Evolutionary conservation across 176 grass and related monocot species (phyloP), one percentile per base, ranked within the genome.

Genomic region (Stipa capillata): DNA sequence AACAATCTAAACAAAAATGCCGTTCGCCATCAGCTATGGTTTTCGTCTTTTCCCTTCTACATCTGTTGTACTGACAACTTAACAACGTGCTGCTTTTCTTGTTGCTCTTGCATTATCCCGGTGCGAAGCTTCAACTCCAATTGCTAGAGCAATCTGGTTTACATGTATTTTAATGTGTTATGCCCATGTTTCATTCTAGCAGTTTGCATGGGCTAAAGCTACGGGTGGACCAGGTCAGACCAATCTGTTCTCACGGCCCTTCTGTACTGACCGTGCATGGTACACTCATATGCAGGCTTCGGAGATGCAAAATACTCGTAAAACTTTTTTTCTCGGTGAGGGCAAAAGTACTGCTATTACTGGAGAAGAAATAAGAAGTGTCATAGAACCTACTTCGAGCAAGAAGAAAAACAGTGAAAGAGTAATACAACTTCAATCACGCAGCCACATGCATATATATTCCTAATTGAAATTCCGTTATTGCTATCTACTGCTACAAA

Each of bases 401-500:
- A 11, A 20, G 20, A 7, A 17, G 35, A 35, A 7, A 62, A 62
- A 34, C 17, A 3, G 20, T 35, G 32, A 27, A 41, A 66, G 35
- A 65, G 62, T 40, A 37, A 8, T 37, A 14, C 13, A 72, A 1
- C 25, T 29, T 66, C 69, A 51, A 50, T 50, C 41, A 40, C 11
- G n/a, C 27, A 70, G 52, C 35, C 21, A 6, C 75, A 35, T 51
- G 35, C 34, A 48, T 6, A 79, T 51, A 44, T 70, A 61, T 54
- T 18, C 2, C 7, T 23, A 63, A 44, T 43, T 33, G 40, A 59
- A 77, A 72, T 48, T 56, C 25, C 47, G 6, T 5, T 17, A 66
- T 49, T 4, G 11, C 41, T 69, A 29, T 65, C 64, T 31, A 76
- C 37, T 58, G 59, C 32, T 71, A 85, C 65, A 79, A 50, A 63